phyloP scores from a whole-genome alignment of 371 early-diverging fungal genomes.

The Syncephalastrum racemosum region DNA sequence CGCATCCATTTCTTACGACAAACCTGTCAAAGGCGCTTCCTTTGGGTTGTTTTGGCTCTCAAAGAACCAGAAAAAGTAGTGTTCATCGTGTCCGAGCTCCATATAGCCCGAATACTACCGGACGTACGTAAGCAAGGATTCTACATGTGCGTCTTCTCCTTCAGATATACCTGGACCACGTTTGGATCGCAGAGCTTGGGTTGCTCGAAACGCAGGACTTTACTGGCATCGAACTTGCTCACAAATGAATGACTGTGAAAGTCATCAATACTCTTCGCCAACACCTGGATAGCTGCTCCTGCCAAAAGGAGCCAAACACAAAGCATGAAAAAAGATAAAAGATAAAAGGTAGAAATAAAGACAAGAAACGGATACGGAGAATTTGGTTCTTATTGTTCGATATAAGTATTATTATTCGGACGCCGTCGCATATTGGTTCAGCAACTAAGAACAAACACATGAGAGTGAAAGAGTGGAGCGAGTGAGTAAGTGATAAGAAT shows the following conservation, averaged over 20 bases:
- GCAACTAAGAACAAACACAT: no score
- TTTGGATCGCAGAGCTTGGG: slow-evolving; percentile 27
- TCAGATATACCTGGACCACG: slow-evolving; percentile 27
- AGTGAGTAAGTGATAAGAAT: no score
- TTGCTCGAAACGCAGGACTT: slow-evolving; percentile 15
- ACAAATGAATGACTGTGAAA: neutral
- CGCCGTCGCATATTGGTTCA: no score
- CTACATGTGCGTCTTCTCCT: no score
- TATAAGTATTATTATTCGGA: no score
- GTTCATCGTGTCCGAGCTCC: slow-evolving; percentile 55
- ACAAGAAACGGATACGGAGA: neutral
- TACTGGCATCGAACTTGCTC: neutral
- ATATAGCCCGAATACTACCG: slow-evolving; percentile 58
- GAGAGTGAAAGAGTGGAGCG: no score
- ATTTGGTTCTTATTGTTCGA: no score
- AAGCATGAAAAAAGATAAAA: neutral
- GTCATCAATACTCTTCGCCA: neutral
- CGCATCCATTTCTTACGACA: slow-evolving; percentile 20
- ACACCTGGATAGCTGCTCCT: no score
- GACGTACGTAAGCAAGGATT: neutral
- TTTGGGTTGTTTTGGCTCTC: slow-evolving; percentile 66
- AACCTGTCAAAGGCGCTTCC: slow-evolving; percentile 44
- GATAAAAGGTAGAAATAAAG: neutral
- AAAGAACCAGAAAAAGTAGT: slow-evolving; percentile 91
- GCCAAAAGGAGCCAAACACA: neutral